A percentile compares a stretch with the other conserved stretches of the same genome.
Evolutionary conservation across 495 filamentous ascomycete genomes (phyloP).

Genomic region (Tuber brumale): DNA sequence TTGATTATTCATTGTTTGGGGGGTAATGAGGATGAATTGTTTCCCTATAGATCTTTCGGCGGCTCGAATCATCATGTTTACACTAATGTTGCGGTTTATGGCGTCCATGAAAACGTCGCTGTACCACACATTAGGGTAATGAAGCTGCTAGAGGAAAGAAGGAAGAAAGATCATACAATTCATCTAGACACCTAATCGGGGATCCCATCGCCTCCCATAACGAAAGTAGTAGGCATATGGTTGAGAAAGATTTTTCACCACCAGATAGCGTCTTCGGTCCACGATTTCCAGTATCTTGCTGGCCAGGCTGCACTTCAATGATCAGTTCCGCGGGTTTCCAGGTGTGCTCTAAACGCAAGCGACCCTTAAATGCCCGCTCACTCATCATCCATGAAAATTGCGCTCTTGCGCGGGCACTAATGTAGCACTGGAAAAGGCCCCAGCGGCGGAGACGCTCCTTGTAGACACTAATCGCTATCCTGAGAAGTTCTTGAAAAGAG

Average conservation of each 20-base stretch:
- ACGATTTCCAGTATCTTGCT: conserved; percentile 57
- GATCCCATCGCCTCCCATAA: conserved; percentile 99
- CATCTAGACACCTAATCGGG: conserved; percentile 88
- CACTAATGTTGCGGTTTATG: conserved; percentile 87
- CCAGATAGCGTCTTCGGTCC: conserved; percentile 87
- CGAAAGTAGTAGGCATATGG: conserved; percentile 82
- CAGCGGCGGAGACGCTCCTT: conserved; percentile 66
- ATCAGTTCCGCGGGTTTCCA: conserved; percentile 66
- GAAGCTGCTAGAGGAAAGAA: conserved; percentile 11
- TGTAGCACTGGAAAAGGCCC: conserved; percentile 70
- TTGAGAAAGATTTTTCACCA: conserved; percentile 95
- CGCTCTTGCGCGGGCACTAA: conserved; percentile 72
- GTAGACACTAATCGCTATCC: conserved; percentile 40
- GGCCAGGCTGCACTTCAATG: conserved; percentile 74
- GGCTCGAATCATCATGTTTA: conserved; percentile 74
- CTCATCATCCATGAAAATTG: conserved; percentile 83
- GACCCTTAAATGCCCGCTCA: conserved; percentile 81
- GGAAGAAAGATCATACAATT: conserved; percentile 58
- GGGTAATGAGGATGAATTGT: conserved; percentile 95
- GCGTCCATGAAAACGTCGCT: conserved; percentile 98
- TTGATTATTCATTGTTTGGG: conserved; percentile 72
- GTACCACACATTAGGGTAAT: conserved; percentile 33
- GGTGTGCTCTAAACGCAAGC: conserved; percentile 68
- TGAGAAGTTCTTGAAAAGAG: conserved; percentile 51
- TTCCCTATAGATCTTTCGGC: conserved; percentile 77